These are phyloP conservation scores for Buxus sempervirens DNA, from an alignment of 164 flowering plant genomes.

Conservation along the genomic window DNA sequence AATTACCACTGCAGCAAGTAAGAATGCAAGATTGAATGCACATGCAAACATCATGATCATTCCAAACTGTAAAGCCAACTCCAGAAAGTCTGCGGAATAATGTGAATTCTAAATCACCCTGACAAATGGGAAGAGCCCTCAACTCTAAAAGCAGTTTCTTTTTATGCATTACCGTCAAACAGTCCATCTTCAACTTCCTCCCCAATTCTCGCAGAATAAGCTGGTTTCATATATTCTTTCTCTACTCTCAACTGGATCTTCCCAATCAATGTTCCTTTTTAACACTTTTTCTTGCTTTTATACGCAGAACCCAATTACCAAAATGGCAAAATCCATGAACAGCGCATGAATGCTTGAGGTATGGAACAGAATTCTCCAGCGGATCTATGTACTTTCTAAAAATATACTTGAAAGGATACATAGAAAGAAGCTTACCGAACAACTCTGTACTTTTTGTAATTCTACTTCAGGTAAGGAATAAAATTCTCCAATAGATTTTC, in stretches of 20 bases:
- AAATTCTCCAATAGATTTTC: constrained; percentile 76
- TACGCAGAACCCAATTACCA: constrained; percentile 11
- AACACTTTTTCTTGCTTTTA: constrained; percentile 56
- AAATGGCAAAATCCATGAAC: not conserved
- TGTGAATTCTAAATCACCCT: not conserved
- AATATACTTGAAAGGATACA: no score
- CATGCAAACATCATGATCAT: constrained; percentile 99
- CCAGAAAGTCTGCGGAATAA: constrained; percentile 67
- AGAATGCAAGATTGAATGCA: constrained; percentile 89
- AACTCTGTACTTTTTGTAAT: constrained; percentile 65
- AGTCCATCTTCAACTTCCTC: constrained; percentile 92
- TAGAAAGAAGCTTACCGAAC: constrained; percentile 46
- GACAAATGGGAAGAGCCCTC: not conserved
- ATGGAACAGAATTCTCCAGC: no score
- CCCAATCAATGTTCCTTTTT: constrained; percentile 40
- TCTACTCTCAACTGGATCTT: constrained; percentile 73
- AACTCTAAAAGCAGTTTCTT: not conserved
- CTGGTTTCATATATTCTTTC: constrained; percentile 83
- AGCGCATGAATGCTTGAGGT: not conserved
- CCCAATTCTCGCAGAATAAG: constrained; percentile 79
- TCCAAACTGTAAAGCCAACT: constrained; percentile 89
- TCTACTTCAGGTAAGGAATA: constrained; percentile 78
- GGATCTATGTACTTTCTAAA: no score
- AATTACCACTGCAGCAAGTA: constrained; percentile 67
- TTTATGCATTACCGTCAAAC: constrained; percentile 71